Percentiles rank a stretch among this genome's conserved stretches.
These are phyloP conservation scores for Cladophialophora bantiana DNA, from an alignment of 2,329 filamentous ascomycete species.

Conservation along the genomic window DNA sequence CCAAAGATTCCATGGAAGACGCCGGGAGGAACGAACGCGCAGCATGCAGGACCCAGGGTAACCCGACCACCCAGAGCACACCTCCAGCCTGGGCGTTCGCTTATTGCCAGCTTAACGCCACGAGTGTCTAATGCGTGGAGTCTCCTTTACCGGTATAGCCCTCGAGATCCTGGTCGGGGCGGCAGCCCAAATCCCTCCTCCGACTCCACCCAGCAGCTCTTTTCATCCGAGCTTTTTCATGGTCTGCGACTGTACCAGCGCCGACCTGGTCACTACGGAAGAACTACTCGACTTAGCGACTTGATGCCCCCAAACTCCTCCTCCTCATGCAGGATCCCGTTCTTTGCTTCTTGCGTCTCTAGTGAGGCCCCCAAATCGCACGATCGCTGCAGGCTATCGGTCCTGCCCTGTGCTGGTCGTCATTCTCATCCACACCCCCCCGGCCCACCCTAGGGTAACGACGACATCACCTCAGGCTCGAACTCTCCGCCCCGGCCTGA, in stretches of 20 bases:
- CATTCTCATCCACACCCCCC: not conserved
- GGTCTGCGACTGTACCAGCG: slow-evolving; percentile 5
- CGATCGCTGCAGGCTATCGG: slow-evolving; percentile 30
- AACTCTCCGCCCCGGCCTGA: slow-evolving; percentile 8
- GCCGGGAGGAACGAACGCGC: slow-evolving; percentile 4
- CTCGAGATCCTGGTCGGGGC: not conserved
- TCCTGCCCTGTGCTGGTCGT: slow-evolving; percentile 10
- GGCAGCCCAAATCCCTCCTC: slow-evolving; percentile 2
- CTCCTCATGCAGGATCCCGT: slow-evolving; percentile 11
- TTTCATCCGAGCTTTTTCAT: slow-evolving; percentile 25
- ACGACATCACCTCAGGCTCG: slow-evolving; percentile 14
- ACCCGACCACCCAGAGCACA: slow-evolving; percentile 2
- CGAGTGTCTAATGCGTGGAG: slow-evolving; percentile 27
- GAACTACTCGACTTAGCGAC: slow-evolving; percentile 12
- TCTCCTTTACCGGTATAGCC: slow-evolving; percentile 29
- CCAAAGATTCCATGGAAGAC: slow-evolving; percentile 7
- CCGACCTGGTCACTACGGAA: slow-evolving; percentile 12
- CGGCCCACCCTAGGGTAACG: slow-evolving; percentile 17
- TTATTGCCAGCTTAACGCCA: slow-evolving; percentile 27
- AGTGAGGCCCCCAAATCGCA: slow-evolving; percentile 16
- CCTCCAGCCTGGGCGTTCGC: slow-evolving; percentile 18
- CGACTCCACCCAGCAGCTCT: not conserved
- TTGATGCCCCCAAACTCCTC: slow-evolving; percentile 17
- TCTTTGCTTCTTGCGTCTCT: slow-evolving; percentile 15
- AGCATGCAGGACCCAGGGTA: slow-evolving; percentile 2